Evolutionary conservation across 768 basidiomycete species (phyloP).

Genomic region (Lactarius vividus): DNA sequence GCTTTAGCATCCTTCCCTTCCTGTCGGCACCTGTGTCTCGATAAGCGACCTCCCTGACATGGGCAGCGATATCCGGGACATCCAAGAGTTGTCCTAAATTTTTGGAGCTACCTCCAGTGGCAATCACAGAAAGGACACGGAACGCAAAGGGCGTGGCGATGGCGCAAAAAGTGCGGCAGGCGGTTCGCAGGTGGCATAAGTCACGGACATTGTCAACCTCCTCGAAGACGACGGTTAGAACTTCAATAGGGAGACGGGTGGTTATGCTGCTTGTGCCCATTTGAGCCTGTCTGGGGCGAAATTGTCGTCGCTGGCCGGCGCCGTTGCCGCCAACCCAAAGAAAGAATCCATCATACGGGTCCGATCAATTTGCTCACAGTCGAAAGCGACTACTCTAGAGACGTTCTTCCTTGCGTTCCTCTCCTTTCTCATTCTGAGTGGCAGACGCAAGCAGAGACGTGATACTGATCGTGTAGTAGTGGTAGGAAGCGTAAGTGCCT

Average conservation of each 20-base stretch:
- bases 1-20: not conserved
- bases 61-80: not conserved
- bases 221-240: not conserved
- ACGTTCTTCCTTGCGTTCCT: too few species aligned
- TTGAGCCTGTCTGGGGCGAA: too few species aligned
- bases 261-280: not conserved
- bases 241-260: not conserved
- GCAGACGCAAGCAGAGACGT: too few species aligned
- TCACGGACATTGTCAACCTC: not conserved
- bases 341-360: too few species aligned
- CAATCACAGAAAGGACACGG: not conserved
- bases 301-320: too few species aligned
- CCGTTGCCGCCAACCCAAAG: too few species aligned
- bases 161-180: not conserved
- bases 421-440: too few species aligned
- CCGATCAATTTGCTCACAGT: too few species aligned
- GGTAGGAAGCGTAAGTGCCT: too few species aligned
- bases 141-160: conserved; percentile 3
- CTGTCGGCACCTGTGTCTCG: not conserved
- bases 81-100: not conserved
- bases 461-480: too few species aligned
- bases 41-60: conserved; percentile 5
- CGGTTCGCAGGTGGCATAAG: not conserved
- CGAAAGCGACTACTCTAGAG: too few species aligned
- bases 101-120: not conserved